These are phyloP conservation scores for Psilocybe cyanescens DNA, from an alignment of 768 basidiomycete species.

Conservation along the genomic window DNA sequence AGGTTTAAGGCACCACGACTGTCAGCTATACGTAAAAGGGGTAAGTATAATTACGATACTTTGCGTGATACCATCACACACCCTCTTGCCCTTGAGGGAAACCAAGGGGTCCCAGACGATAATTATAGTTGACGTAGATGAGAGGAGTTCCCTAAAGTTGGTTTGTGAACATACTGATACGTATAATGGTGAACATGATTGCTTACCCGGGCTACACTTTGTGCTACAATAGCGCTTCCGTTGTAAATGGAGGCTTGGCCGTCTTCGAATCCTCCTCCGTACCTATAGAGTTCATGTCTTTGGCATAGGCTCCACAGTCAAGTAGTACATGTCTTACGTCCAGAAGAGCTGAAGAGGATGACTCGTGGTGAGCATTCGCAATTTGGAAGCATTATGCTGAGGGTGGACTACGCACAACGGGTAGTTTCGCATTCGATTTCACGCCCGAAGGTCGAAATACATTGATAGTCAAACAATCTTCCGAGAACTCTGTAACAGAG, in stretches of 20 bases:
- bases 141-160: constrained; percentile 42
- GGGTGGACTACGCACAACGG: constrained; percentile 36
- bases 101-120: constrained; percentile 50
- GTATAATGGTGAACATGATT: neutral
- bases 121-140: constrained; percentile 43
- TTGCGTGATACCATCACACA: neutral
- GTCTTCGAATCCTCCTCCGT: constrained; percentile 36
- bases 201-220: constrained; percentile 38
- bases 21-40: constrained; percentile 28
- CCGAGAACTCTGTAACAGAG: constrained; percentile 42
- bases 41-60: neutral
- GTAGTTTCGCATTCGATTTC: constrained; percentile 30
- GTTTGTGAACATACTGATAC: neutral
- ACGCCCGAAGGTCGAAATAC: constrained; percentile 52
- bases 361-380: neutral
- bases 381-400: neutral
- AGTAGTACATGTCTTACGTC: constrained; percentile 31
- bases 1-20: constrained; percentile 44
- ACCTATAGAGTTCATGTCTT: constrained; percentile 20
- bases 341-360: constrained; percentile 37
- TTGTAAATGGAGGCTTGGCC: constrained; percentile 34
- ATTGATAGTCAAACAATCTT: constrained; percentile 66
- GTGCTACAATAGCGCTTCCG: constrained; percentile 37
- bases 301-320: neutral
- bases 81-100: constrained; percentile 45